A percentile compares a stretch with the other conserved stretches of the same genome.
These are phyloP conservation scores for Fusarium austroafricanum DNA, from an alignment of 2,329 filamentous ascomycete species.

Conservation along the genomic window DNA sequence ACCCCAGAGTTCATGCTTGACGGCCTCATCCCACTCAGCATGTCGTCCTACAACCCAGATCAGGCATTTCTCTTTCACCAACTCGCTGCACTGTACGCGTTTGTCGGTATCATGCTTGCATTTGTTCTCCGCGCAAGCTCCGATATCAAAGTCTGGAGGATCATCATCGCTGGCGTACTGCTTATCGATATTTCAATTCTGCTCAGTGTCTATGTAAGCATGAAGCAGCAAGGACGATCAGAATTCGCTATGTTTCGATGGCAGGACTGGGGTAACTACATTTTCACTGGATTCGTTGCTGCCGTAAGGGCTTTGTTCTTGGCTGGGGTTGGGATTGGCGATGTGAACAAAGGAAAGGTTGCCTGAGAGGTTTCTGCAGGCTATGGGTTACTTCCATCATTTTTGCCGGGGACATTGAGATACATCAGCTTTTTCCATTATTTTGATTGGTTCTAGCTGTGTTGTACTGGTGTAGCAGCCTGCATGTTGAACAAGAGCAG, in stretches of 20 bases:
- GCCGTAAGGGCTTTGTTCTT: constrained; percentile 34
- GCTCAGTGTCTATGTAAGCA: constrained; percentile 27
- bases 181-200: constrained; percentile 37
- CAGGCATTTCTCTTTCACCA: constrained; percentile 43
- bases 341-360: constrained; percentile 12
- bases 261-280: constrained; percentile 37
- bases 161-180: constrained; percentile 29
- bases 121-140: constrained; percentile 23
- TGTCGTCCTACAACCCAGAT: constrained; percentile 31
- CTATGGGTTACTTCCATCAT: fast-evolving
- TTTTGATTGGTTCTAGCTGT: neutral
- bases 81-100: constrained; percentile 33
- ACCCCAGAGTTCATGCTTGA: constrained; percentile 33
- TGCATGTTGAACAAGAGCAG: neutral
- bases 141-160: constrained; percentile 40
- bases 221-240: constrained; percentile 29
- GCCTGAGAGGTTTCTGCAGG: neutral
- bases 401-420: fast-evolving
- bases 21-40: constrained; percentile 26
- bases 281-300: constrained; percentile 29
- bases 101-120: constrained; percentile 28
- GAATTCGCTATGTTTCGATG: constrained; percentile 15
- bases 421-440: fast-evolving
- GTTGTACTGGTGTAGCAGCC: neutral
- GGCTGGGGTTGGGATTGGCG: constrained; percentile 30